These are phyloP conservation scores for Lagenaria siceraria DNA, from an alignment of 306 rosid genomes.

Conservation along the genomic window DNA sequence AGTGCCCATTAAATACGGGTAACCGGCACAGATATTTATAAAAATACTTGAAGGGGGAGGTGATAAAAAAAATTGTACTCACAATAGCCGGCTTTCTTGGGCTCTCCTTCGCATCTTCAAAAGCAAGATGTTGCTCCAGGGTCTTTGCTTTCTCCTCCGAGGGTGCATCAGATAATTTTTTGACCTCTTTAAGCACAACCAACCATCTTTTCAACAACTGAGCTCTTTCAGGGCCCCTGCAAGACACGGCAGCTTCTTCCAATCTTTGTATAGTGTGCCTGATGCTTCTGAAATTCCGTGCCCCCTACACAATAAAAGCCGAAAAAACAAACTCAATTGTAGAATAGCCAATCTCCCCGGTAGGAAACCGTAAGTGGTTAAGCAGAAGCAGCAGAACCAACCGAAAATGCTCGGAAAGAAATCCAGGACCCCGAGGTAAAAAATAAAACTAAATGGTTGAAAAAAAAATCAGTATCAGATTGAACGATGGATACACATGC, in stretches of 20 bases:
- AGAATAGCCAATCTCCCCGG: neutral
- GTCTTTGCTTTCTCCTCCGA: slow-evolving; percentile 46
- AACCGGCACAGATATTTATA: neutral
- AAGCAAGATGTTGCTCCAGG: slow-evolving; percentile 36
- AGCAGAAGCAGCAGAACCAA: neutral
- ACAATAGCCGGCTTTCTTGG: slow-evolving; percentile 63
- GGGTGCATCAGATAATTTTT: slow-evolving; percentile 27
- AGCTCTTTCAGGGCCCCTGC: slow-evolving; percentile 62
- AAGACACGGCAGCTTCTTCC: slow-evolving; percentile 82
- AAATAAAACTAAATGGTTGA: neutral
- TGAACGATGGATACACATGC: neutral
- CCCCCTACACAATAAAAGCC: slow-evolving; percentile 26
- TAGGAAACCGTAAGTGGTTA: neutral
- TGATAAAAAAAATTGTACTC: neutral
- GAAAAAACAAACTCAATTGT: neutral
- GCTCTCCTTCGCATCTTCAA: slow-evolving; percentile 50
- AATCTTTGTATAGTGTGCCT: slow-evolving; percentile 54
- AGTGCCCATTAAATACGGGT: neutral
- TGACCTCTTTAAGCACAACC: slow-evolving; percentile 65
- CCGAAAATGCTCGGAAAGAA: neutral
- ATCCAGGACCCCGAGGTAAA: neutral
- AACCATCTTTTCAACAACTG: slow-evolving; percentile 81
- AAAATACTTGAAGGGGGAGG: neutral
- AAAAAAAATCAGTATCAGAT: neutral
- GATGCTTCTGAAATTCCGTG: slow-evolving; percentile 57